These are phyloP conservation scores for Wallemia mellicola DNA, from an alignment of 1,284 basidiomycete genomes.

Conservation along the genomic window DNA sequence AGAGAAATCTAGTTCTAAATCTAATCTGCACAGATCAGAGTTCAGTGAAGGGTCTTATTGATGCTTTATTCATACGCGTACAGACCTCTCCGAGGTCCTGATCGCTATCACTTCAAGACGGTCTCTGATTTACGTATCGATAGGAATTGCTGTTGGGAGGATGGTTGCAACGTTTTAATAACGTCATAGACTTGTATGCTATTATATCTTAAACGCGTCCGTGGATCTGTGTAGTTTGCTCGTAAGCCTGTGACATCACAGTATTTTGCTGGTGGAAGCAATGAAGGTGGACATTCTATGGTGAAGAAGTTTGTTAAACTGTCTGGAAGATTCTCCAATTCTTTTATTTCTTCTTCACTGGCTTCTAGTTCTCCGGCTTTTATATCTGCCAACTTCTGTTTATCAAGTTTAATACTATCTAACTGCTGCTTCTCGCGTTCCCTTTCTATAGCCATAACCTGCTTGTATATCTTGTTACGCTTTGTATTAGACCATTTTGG, in stretches of 20 bases:
- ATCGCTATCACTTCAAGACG: not conserved
- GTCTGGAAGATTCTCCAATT: not conserved
- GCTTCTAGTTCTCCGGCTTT: not conserved
- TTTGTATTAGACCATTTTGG: not conserved
- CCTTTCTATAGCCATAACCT: not conserved
- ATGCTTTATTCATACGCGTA: not conserved
- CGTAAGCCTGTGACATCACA: conserved; percentile 23
- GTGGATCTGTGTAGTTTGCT: conserved; percentile 17
- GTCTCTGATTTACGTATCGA: not conserved
- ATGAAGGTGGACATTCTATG: conserved; percentile 5
- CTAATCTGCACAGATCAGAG: not conserved
- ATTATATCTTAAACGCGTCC: conserved; percentile 17
- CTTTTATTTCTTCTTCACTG: not conserved
- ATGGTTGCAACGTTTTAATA: conserved; percentile 11
- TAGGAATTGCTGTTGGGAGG: not conserved
- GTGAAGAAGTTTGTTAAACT: not conserved
- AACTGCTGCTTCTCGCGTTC: not conserved
- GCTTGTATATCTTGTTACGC: not conserved
- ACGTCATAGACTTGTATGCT: conserved; percentile 17
- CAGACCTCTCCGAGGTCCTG: not conserved
- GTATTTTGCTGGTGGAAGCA: conserved; percentile 18
- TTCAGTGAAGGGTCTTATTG: not conserved
- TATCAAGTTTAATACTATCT: not conserved
- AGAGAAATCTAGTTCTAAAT: not conserved
- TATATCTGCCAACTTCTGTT: not conserved